phyloP scores from a whole-genome alignment of 768 basidiomycete species.

The Serpula lacrymans region DNA sequence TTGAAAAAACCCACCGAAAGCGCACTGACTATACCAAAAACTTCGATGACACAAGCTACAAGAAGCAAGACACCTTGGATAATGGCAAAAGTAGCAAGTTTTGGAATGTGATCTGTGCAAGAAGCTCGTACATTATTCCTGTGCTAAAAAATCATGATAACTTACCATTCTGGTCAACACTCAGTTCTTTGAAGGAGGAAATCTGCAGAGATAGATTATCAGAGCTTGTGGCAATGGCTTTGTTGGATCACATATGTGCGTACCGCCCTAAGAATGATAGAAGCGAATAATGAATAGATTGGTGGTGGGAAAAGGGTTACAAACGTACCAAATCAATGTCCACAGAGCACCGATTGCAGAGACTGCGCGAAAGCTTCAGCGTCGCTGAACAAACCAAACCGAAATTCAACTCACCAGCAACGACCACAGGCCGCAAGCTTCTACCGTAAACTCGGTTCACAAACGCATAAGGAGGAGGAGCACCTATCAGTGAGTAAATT shows the following conservation, averaged over 20 bases:
- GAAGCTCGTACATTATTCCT: neutral
- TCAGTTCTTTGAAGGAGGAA: constrained; percentile 55
- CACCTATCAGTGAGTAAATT: constrained; percentile 25
- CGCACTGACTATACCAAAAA: constrained; percentile 53
- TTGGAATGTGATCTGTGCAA: constrained; percentile 37
- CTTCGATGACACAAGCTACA: constrained; percentile 46
- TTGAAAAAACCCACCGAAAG: constrained; percentile 39
- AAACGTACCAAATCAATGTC: constrained; percentile 59
- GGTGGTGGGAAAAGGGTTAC: neutral
- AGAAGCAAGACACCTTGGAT: constrained; percentile 60
- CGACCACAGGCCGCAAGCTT: constrained; percentile 62
- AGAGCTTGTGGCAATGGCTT: no score
- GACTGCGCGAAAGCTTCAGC: constrained; percentile 18
- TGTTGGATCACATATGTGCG: no score
- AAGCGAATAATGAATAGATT: neutral
- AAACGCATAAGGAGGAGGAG: constrained; percentile 59
- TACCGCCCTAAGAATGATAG: no score
- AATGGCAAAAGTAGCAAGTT: constrained; percentile 53
- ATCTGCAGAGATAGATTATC: constrained; percentile 40
- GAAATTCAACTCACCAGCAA: constrained; percentile 34
- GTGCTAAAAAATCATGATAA: constrained; percentile 5
- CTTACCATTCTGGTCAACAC: constrained; percentile 47
- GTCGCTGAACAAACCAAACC: neutral
- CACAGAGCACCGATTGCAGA: constrained; percentile 52
- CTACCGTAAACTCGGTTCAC: constrained; percentile 51